Conservation (phyloP, 352 stramenopile species). For the Thraustotheca clavata region DNA sequence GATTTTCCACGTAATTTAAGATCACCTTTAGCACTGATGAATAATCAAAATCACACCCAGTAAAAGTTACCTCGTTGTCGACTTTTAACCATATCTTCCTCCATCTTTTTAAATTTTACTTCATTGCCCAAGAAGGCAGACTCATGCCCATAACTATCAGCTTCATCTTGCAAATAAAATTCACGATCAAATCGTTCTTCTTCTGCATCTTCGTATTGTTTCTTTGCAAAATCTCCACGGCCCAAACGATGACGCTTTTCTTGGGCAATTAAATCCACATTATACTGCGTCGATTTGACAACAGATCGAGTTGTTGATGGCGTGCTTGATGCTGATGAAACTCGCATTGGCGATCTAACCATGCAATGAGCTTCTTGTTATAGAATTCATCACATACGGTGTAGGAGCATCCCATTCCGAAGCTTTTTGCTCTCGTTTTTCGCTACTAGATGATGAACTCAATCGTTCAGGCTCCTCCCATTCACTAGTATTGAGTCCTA, state of each 20-base stretch:
- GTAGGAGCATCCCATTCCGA: slow-evolving; percentile 45
- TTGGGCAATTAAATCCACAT: slow-evolving; percentile 15
- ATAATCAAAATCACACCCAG: not conserved
- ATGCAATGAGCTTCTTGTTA: slow-evolving; percentile 23
- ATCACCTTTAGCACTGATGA: slow-evolving; percentile 37
- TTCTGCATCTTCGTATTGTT: slow-evolving; percentile 63
- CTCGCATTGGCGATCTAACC: slow-evolving; percentile 6
- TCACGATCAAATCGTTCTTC: slow-evolving; percentile 92
- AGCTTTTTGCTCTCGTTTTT: slow-evolving; percentile 15
- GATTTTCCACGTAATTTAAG: slow-evolving; percentile 86
- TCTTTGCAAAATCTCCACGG: slow-evolving; percentile 33
- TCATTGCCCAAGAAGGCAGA: slow-evolving; percentile 86
- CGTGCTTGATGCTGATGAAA: not conserved
- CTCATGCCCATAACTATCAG: slow-evolving; percentile 45
- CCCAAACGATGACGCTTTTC: slow-evolving; percentile 19
- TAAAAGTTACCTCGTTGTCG: slow-evolving; percentile 29
- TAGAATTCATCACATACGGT: slow-evolving; percentile 20
- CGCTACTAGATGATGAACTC: slow-evolving; percentile 26
- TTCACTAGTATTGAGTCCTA: slow-evolving; percentile 45
- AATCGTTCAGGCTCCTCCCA: slow-evolving; percentile 71
- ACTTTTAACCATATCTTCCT: slow-evolving; percentile 83
- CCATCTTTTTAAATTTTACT: slow-evolving; percentile 85
- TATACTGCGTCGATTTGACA: not conserved
- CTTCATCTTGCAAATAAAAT: slow-evolving; percentile 94
- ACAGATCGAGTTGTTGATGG: not conserved